Conservation (phyloP, 2,329 filamentous ascomycete genomes). For the Trichoderma sp. region DNA sequence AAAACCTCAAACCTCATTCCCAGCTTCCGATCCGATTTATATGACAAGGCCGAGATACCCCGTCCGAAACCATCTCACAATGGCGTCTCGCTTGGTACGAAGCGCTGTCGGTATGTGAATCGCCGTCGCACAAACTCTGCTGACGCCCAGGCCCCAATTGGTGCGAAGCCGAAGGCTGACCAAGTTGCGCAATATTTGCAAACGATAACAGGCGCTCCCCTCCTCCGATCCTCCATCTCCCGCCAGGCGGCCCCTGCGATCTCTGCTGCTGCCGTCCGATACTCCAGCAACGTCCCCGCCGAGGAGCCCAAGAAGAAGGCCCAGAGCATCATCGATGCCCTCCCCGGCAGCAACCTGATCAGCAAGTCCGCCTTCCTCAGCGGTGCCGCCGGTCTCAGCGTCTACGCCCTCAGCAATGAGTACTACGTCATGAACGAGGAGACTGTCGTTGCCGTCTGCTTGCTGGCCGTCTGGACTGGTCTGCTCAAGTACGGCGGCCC, state of each 20-base stretch:
- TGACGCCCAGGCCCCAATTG: conserved; percentile 37
- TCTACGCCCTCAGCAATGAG: conserved; percentile 98
- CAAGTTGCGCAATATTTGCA: conserved; percentile 29
- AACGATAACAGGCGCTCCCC: conserved; percentile 73
- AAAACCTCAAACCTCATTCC: conserved; percentile 56
- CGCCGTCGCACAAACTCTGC: conserved; percentile 27
- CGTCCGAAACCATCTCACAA: conserved; percentile 70
- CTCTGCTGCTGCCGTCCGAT: conserved; percentile 68
- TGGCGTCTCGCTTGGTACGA: conserved; percentile 97
- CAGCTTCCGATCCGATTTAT: conserved; percentile 48
- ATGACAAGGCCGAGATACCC: conserved; percentile 51
- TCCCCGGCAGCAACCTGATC: conserved; percentile 88
- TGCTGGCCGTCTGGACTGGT: conserved; percentile 89
- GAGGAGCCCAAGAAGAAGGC: conserved; percentile 97
- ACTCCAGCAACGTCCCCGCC: conserved; percentile 75
- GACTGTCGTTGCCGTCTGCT: conserved; percentile 88
- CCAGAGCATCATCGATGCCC: conserved; percentile 88
- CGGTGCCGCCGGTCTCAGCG: conserved; percentile 83
- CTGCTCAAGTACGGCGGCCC: conserved; percentile 94
- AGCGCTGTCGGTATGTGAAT: conserved; percentile 83
- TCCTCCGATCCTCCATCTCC: conserved; percentile 81
- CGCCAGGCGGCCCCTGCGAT: conserved; percentile 75
- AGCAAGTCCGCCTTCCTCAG: conserved; percentile 98
- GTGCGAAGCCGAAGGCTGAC: conserved; percentile 33
- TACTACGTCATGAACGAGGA: conserved; percentile 99